phyloP scores from a whole-genome alignment of 108 stramenopile species.

The Pseudonitzschia delicatissima region DNA sequence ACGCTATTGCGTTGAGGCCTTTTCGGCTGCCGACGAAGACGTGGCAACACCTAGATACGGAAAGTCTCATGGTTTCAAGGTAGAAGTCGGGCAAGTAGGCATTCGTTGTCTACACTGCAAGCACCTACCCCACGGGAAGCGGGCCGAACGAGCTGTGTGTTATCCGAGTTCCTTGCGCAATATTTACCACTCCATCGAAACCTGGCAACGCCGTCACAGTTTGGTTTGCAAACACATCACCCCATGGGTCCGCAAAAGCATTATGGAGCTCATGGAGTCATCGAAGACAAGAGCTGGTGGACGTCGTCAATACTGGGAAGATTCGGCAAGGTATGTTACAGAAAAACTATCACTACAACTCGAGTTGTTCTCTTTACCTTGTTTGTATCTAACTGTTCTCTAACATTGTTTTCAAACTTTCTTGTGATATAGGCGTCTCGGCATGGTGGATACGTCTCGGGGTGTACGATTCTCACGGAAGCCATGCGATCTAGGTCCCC shows the following conservation, averaged over 20 bases:
- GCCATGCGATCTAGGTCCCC: slow-evolving; percentile 29
- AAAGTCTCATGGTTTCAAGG: slow-evolving; percentile 47
- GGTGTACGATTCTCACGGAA: slow-evolving; percentile 61
- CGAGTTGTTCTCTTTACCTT: not conserved
- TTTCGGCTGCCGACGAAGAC: slow-evolving; percentile 60
- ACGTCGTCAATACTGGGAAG: slow-evolving; percentile 76
- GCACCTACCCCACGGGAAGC: slow-evolving; percentile 20
- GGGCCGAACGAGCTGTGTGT: slow-evolving; percentile 43
- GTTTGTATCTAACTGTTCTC: not conserved
- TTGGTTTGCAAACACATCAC: slow-evolving; percentile 45
- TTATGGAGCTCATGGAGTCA: slow-evolving; percentile 41
- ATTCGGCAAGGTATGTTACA: slow-evolving; percentile 36
- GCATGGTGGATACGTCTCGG: slow-evolving; percentile 66
- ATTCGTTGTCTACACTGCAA: slow-evolving; percentile 60
- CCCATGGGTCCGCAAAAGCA: slow-evolving; percentile 33
- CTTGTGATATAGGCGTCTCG: slow-evolving; percentile 34
- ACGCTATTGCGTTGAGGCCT: slow-evolving; percentile 69
- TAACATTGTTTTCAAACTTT: not conserved
- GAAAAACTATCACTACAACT: not conserved
- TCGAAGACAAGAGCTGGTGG: slow-evolving; percentile 58
- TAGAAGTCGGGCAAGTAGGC: slow-evolving; percentile 45
- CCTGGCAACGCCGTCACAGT: slow-evolving; percentile 57
- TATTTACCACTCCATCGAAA: slow-evolving; percentile 63
- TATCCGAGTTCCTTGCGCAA: slow-evolving; percentile 44
- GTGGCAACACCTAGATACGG: slow-evolving; percentile 68